Evolutionary conservation across 305 asterid species (phyloP), one percentile per base, ranked within the genome.

Genomic region (Withania somnifera): DNA sequence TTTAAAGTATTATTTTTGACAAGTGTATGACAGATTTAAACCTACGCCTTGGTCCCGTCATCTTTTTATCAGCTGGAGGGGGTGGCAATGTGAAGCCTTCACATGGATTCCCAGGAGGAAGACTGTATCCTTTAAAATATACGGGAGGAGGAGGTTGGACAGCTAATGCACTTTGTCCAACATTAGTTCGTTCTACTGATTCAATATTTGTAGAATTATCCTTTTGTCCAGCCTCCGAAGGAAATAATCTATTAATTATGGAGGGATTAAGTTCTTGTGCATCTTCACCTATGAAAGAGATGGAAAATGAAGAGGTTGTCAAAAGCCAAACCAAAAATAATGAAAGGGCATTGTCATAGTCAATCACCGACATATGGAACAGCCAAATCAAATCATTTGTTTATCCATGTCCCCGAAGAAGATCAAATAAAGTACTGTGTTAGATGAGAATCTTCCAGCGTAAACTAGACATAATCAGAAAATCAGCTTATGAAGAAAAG

Each of bases 1-100:
- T 26, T 47, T 47, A 73, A 73, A 42, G 47, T 73, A 17, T 0
- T 8, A 14, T 26, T 11, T 7, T 15, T 14, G 60, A 20, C 17
- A 50, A 73, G 36, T 73, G 14, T 73, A 73, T 15, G 80, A 50
- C 54, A 75, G 24, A 75, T 9, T 26, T 24, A 76, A 89, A 91
- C 98, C 87, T 88, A 93, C 98, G 93, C n/a, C 97, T 97, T 56
- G 98, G 97, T 82, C 97, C 98, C 0, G 89, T 94, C 86, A 95
- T 91, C 88, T 94, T 94, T 38, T 89, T 92, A 81, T 94, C 97
- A 36, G 97, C 89, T 50, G 98, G 98, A 2, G 98, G 98, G 1
- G 98, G 98, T 82, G 98, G 97, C 90, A 94, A 81, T 3, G 93
- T 84, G 82, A 94, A 93, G 89, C 88, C 82, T 84, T 94, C 98